Conservation (phyloP, 2,329 filamentous ascomycete genomes). For the Rosellinia necatrix region DNA sequence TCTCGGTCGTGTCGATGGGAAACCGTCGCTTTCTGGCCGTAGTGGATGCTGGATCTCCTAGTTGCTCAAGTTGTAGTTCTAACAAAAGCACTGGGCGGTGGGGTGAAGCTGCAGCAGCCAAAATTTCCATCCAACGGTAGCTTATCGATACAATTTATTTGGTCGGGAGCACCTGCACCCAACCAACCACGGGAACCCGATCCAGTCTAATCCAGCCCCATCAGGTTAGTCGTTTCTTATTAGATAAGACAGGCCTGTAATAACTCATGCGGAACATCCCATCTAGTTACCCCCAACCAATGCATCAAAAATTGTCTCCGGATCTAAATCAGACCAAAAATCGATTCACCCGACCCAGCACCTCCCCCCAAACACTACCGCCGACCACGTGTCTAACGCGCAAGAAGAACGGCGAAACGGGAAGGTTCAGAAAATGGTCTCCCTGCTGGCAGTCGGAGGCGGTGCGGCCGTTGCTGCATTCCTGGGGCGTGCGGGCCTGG, state of each 20-base stretch:
- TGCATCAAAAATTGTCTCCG: conserved; percentile 21
- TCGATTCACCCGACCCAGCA: conserved; percentile 1
- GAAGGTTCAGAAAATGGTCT: conserved; percentile 54
- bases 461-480: conserved; percentile 58
- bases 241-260: conserved; percentile 2
- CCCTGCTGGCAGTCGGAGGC: conserved; percentile 54
- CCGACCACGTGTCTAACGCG: background rate
- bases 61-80: background rate
- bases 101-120: conserved; percentile 21
- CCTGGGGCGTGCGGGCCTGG: conserved; percentile 85
- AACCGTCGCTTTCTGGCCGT: conserved; percentile 2
- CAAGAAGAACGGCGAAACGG: background rate
- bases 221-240: no score
- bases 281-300: background rate
- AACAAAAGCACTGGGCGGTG: conserved; percentile 22
- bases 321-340: conserved; percentile 12
- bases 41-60: conserved; percentile 9
- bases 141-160: conserved; percentile 21
- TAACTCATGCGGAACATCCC: conserved; percentile 2
- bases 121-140: conserved; percentile 22
- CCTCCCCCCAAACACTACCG: background rate
- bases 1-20: conserved; percentile 11
- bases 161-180: conserved; percentile 12
- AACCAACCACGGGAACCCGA: no score
- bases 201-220: no score